Conservation (phyloP, 2,329 filamentous ascomycete species). For the Gaeumannomyces sp. region DNA sequence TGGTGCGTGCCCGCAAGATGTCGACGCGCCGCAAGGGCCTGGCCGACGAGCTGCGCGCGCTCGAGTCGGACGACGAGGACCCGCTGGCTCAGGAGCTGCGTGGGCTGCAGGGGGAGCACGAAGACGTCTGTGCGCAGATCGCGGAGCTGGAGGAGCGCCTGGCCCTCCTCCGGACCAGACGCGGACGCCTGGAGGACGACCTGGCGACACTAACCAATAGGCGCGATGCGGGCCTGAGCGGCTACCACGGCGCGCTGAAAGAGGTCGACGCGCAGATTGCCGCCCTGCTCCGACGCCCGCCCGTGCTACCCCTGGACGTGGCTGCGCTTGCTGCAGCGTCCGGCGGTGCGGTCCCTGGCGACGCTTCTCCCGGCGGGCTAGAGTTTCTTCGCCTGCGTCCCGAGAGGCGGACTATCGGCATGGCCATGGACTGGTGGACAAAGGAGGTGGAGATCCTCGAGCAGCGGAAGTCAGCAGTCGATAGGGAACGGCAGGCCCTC, state of each 20-base stretch:
- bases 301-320: conserved; percentile 45
- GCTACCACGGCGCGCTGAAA: conserved; percentile 60
- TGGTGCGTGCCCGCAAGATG: conserved; percentile 51
- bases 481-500: conserved; percentile 58
- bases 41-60: conserved; percentile 42
- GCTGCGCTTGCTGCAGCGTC: conserved; percentile 29
- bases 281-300: conserved; percentile 52
- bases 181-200: conserved; percentile 51
- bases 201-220: conserved; percentile 59
- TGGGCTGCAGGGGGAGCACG: conserved; percentile 50
- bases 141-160: conserved; percentile 58
- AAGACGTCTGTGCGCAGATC: conserved; percentile 55
- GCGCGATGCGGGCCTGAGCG: conserved; percentile 64
- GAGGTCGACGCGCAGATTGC: conserved; percentile 59
- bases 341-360: conserved; percentile 15
- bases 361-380: conserved; percentile 31
- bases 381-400: conserved; percentile 57
- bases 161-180: conserved; percentile 51
- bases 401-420: conserved; percentile 59
- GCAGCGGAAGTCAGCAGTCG: conserved; percentile 47
- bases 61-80: conserved; percentile 51
- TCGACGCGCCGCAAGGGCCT: conserved; percentile 44
- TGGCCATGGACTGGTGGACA: conserved; percentile 68
- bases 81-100: conserved; percentile 56
- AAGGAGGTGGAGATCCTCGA: conserved; percentile 53